Conservation (phyloP, 345 rosid species). For the Gossypium turneri region DNA sequence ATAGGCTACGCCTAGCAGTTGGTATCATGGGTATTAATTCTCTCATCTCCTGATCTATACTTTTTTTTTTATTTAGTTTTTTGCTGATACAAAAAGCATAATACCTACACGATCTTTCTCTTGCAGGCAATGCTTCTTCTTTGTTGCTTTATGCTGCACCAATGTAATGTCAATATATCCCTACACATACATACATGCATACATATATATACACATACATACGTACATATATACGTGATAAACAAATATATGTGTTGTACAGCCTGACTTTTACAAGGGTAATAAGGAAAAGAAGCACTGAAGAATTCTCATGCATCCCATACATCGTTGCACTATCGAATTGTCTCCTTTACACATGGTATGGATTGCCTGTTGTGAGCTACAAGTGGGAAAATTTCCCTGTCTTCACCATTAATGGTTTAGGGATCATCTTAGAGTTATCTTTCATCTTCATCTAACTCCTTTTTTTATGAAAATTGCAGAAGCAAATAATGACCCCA, state of each 20-base stretch:
- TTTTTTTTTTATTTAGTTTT: not conserved
- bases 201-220: too few relatives aligned
- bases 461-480: too few relatives aligned
- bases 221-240: too few relatives aligned
- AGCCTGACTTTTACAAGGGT: too few relatives aligned
- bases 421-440: slow-evolving; percentile 66
- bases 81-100: not conserved
- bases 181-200: too few relatives aligned
- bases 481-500: not conserved
- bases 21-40: slow-evolving; percentile 42
- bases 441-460: slow-evolving; percentile 62
- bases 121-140: slow-evolving; percentile 81
- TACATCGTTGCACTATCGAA: too few relatives aligned
- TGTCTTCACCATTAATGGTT: slow-evolving; percentile 63
- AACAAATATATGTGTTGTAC: too few relatives aligned
- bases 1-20: slow-evolving; percentile 42
- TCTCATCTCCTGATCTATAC: not conserved
- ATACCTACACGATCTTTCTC: not conserved
- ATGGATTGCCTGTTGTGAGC: too few relatives aligned
- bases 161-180: too few relatives aligned
- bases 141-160: slow-evolving; percentile 35
- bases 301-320: too few relatives aligned
- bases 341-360: too few relatives aligned
- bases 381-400: slow-evolving; percentile 62
- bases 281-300: too few relatives aligned